Percentiles rank a stretch among this genome's conserved stretches.
Evolutionary conservation across 108 stramenopile species (phyloP).

Genomic region (Schizochytrium sp.): DNA sequence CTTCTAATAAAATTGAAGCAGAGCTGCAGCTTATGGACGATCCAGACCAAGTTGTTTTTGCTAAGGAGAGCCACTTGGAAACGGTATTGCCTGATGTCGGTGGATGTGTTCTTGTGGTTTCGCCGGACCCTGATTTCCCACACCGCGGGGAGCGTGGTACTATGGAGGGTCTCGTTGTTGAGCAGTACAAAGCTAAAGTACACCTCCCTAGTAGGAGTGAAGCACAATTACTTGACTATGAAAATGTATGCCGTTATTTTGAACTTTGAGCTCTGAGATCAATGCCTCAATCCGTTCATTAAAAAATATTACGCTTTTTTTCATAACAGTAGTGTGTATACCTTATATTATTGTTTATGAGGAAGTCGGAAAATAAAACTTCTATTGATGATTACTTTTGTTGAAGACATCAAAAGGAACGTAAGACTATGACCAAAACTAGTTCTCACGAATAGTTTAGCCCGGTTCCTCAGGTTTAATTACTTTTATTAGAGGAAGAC

Average conservation of each 20-base stretch:
- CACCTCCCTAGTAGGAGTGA: not conserved
- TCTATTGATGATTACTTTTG: no score
- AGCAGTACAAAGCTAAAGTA: not conserved
- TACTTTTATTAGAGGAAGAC: no score
- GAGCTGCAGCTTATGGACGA: conserved; percentile 23
- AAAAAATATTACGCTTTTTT: no score
- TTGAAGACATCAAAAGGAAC: no score
- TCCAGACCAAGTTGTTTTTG: not conserved
- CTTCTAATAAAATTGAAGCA: conserved; percentile 7
- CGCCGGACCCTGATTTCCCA: not conserved
- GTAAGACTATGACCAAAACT: no score
- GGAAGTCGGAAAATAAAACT: no score
- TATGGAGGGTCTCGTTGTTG: not conserved
- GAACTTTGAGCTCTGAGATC: not conserved
- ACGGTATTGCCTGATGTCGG: conserved; percentile 34
- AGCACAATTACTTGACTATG: not conserved
- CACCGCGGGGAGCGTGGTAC: not conserved
- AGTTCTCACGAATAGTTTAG: no score
- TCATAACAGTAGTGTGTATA: no score
- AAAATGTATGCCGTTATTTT: conserved; percentile 38
- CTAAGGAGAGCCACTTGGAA: conserved; percentile 37
- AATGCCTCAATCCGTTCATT: not conserved
- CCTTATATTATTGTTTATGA: no score
- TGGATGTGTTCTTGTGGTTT: not conserved
- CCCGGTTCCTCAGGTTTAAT: no score